phyloP scores from a whole-genome alignment of 106 monocot genomes.

The Acorus calamus region DNA sequence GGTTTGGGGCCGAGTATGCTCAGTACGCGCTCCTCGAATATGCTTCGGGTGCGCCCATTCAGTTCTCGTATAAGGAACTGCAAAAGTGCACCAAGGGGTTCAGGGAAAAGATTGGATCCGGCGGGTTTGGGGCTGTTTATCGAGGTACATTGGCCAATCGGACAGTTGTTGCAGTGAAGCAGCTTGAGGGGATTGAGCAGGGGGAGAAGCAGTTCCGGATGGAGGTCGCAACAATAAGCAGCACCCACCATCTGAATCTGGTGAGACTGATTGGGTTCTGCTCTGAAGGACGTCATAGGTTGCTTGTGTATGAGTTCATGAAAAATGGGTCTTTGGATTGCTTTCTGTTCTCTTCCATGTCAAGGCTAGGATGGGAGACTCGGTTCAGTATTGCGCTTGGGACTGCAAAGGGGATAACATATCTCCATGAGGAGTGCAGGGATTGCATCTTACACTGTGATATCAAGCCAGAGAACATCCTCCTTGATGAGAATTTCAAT shows the following conservation, averaged over 20 bases:
- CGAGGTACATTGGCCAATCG: slow-evolving; percentile 44
- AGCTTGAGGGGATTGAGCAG: slow-evolving; percentile 84
- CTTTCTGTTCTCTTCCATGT: slow-evolving; percentile 38
- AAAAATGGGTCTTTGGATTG: slow-evolving; percentile 67
- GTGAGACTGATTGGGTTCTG: slow-evolving; percentile 78
- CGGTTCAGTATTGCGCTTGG: slow-evolving; percentile 61
- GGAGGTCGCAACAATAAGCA: slow-evolving; percentile 91
- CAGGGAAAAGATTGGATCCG: slow-evolving; percentile 69
- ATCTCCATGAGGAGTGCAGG: slow-evolving; percentile 88
- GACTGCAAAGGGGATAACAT: slow-evolving; percentile 70
- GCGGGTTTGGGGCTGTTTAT: slow-evolving; percentile 85
- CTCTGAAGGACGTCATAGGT: slow-evolving; percentile 65
- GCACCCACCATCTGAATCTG: slow-evolving; percentile 88
- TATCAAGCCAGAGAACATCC: slow-evolving; percentile 95
- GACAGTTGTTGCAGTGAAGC: slow-evolving; percentile 72
- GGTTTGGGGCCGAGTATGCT: slow-evolving; percentile 45
- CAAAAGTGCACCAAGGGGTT: slow-evolving; percentile 58
- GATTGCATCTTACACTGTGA: slow-evolving; percentile 90
- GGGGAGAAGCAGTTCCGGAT: slow-evolving; percentile 91
- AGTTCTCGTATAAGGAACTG: slow-evolving; percentile 71
- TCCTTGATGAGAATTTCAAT: slow-evolving; percentile 55
- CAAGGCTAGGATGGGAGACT: slow-evolving; percentile 38
- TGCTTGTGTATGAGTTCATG: slow-evolving; percentile 96
- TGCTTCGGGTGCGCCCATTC: slow-evolving; percentile 74
- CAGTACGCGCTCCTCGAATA: slow-evolving; percentile 72